Percentiles rank a stretch among this genome's conserved stretches.
phyloP scores from a whole-genome alignment of 805 yeast genomes.

The Ogataea paraovalis region DNA sequence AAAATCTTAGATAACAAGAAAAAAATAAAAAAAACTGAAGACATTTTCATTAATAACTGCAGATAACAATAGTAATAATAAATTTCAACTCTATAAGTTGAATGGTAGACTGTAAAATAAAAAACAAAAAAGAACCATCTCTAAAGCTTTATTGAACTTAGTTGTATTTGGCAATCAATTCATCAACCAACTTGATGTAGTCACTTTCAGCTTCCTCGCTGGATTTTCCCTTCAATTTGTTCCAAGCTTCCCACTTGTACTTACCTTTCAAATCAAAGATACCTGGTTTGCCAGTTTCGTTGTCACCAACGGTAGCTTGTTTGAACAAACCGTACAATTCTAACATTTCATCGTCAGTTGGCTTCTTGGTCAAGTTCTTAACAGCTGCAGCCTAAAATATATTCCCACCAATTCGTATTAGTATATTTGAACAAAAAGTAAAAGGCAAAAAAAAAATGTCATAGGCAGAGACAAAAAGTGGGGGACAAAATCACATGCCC shows the following conservation, averaged over 20 bases:
- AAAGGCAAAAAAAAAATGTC: background rate
- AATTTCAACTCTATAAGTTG: too few species aligned
- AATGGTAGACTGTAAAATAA: too few species aligned
- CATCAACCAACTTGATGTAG: slow-evolving; percentile 66
- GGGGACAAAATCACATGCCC: background rate
- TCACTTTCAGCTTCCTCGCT: slow-evolving; percentile 89
- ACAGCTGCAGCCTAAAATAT: slow-evolving; percentile 86
- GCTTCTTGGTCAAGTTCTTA: slow-evolving; percentile 67
- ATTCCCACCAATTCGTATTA: too few species aligned
- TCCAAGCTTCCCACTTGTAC: slow-evolving; percentile 98
- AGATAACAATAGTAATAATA: background rate
- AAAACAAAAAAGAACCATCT: too few species aligned
- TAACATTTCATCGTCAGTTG: slow-evolving; percentile 82
- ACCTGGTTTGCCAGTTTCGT: slow-evolving; percentile 83
- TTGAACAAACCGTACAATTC: slow-evolving; percentile 88
- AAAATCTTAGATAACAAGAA: background rate
- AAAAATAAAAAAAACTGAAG: background rate
- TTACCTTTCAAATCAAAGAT: slow-evolving; percentile 90
- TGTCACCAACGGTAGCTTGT: slow-evolving; percentile 97
- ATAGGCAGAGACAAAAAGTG: slow-evolving; percentile 1
- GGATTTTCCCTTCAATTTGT: slow-evolving; percentile 74
- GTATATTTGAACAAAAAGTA: background rate
- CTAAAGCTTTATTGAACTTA: slow-evolving; percentile 3
- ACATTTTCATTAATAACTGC: background rate
- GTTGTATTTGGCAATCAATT: slow-evolving; percentile 52